Evolutionary conservation across 495 filamentous ascomycete genomes (phyloP).

Genomic region (Friedmanniomyces simplex): DNA sequence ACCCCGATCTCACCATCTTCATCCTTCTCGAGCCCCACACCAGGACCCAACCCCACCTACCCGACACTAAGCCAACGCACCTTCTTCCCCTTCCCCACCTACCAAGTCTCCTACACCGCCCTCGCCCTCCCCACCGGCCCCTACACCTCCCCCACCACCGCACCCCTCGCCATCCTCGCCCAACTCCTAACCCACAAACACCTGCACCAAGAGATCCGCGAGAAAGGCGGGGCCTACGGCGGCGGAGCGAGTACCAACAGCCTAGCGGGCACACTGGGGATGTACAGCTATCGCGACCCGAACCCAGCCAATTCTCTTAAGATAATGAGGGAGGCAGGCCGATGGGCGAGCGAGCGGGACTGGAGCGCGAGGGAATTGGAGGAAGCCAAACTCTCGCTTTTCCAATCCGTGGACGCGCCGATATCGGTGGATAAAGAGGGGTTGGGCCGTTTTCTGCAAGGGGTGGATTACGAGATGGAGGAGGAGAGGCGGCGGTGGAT

Average conservation of each 20-base stretch:
- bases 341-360: conserved; percentile 69
- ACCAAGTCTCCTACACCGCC: conserved; percentile 90
- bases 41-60: conserved; percentile 10
- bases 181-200: conserved; percentile 96
- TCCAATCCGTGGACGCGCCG: conserved; percentile 92
- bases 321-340: conserved; percentile 73
- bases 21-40: conserved; percentile 31
- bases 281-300: conserved; percentile 95
- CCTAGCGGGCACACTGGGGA: conserved; percentile 76
- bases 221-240: conserved; percentile 95
- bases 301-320: conserved; percentile 80
- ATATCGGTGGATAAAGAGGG: conserved; percentile 80
- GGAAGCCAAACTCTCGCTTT: conserved; percentile 90
- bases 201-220: conserved; percentile 92
- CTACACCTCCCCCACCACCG: conserved; percentile 63
- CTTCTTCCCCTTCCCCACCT: conserved; percentile 79
- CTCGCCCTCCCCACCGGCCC: conserved; percentile 73
- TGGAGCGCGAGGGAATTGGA: conserved; percentile 86
- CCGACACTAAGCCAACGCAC: conserved; percentile 45
- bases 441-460: conserved; percentile 71
- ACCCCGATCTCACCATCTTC: conserved; percentile 30
- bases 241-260: conserved; percentile 75
- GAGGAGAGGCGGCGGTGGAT: conserved; percentile 76
- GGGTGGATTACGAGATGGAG: conserved; percentile 80
- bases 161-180: conserved; percentile 75